Base-by-base conservation (phyloP, 352 stramenopile species). In the Pythium brachiatum region DNA sequence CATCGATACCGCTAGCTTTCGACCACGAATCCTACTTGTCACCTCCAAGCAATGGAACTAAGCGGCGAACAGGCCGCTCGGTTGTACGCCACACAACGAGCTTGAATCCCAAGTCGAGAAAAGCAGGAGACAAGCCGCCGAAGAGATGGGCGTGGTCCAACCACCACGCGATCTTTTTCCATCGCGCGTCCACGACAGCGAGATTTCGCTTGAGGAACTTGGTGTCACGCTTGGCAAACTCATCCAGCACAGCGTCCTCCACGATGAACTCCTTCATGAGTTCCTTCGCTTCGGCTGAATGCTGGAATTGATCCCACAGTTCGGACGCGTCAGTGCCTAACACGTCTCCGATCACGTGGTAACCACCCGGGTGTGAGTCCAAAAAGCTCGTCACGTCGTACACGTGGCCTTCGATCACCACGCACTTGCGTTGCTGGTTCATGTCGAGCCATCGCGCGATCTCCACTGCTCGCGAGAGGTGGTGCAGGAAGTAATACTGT, bases 401-500 rank as follows among this genome's bases (percentile, higher is more conserved):
- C 48, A 89, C 79, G 23, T 79, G 66, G 15, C 72, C 69, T 62
- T 87, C 68, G 60, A 90, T 87, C 53, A 74, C 80, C 13, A 90
- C 62, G 43, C 80, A 92, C 51, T 86, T 78, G 38, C 74, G 68
- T n/a, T 69, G 56, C 3, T 83, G 64, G 8, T 60, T 70, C 7
- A 69, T 41, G 0, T 65, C 72, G 13, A 90, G 61, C 47, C 88
- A 69, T 16, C 78, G 76, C 39, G 81, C 71, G 13, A 88, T 68
- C 60, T 92, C 83, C 31, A 92, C 73, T 8, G 79, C 73, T 29
- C 83, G 77, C 34, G 80, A 90, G 18, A 88, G 46, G 50, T 79
- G 80, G 48, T 92, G 83, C 18, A 72, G 69, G 41, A 89, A 92
- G 69, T 90, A 92, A 53, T 87, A 90, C 46, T 88, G 76, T 16